These are phyloP conservation scores for Calonectria hongkongensis DNA, from an alignment of 2,329 filamentous ascomycete species.

Conservation along the genomic window DNA sequence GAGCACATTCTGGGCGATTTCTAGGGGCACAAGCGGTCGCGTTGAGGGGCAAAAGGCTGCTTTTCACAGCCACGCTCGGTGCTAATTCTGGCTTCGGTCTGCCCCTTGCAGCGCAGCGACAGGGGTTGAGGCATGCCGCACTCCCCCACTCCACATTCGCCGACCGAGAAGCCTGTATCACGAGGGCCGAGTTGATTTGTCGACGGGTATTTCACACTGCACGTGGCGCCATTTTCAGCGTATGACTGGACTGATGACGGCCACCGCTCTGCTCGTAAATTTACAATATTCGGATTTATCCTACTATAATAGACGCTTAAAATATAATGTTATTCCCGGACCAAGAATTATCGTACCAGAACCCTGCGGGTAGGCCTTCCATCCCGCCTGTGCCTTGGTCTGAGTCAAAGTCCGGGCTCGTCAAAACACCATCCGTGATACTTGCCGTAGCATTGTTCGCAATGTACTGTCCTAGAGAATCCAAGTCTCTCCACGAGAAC, in stretches of 20 bases:
- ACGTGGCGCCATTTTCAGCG: neutral
- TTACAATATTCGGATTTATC: neutral
- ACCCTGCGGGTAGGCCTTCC: conserved; percentile 46
- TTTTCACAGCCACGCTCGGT: conserved; percentile 18
- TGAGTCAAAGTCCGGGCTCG: conserved; percentile 53
- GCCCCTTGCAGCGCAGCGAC: conserved; percentile 1
- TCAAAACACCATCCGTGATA: conserved; percentile 52
- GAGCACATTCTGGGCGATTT: neutral
- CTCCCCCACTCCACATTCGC: neutral
- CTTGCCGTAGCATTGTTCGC: conserved; percentile 51
- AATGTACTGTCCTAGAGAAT: conserved; percentile 74
- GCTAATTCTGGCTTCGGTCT: conserved; percentile 2
- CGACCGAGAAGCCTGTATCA: neutral
- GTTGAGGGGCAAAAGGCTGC: neutral
- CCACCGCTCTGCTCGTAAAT: neutral
- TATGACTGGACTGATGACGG: neutral
- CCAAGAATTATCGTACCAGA: conserved; percentile 48
- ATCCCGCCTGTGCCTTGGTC: conserved; percentile 49
- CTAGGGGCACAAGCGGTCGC: neutral
- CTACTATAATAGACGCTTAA: neutral
- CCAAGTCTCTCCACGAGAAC: conserved; percentile 78
- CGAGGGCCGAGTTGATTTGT: neutral
- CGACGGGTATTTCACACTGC: neutral
- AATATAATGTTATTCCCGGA: conserved; percentile 48
- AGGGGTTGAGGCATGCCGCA: conserved; percentile 5